Evolutionary conservation across 805 yeast species (phyloP), one percentile per base, ranked within the genome.

Genomic region (Ascoidea tarda): DNA sequence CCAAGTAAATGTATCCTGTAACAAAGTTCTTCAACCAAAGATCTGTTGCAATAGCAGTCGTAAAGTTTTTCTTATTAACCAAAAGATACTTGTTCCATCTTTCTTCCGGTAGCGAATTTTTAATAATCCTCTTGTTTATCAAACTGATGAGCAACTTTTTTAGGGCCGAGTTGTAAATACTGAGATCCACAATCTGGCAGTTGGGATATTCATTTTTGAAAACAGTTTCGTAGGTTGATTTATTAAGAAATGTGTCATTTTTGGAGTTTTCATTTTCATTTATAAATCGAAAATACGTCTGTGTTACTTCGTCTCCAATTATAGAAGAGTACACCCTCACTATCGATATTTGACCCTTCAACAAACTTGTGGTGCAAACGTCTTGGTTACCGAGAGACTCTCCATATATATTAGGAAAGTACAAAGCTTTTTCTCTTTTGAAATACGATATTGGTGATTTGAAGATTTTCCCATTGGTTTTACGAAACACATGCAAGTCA

Each of bases 401-500:
- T 0, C 82, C 91, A 32, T 67, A 63, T 54, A 91, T 71, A 62
- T 89, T 89, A 6, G 98, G 96, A 68, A 93, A 87, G 63, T 79
- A 93, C 49, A 79, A 68, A 0, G 97, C 74, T 61, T 77, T 83
- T 6, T 85, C 90, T 10, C 72, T 68, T 55, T 77, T 78, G 76
- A 91, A 90, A 59, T 77, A 83, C 1, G 89, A 78, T n/a, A 77
- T 72, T 1, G 98, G 98, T 0, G 96, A 78, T 16, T 75, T 70
- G 69, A 89, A 93, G 57, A 90, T 73, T 67, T 89, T 88, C 31
- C 98, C 99, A 46, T 81, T 77, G 2, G 91, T 86, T 59, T 82
- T 83, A 50, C 82, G 71, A 62, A 79, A 82, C 2, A 77, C 73
- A 60, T 78, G 77, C 62, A 82, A 72, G 54, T 82, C 84, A 57